A percentile compares a stretch with the other conserved stretches of the same genome.
Conservation (phyloP, 345 rosid species). For the Brassica incana region DNA sequence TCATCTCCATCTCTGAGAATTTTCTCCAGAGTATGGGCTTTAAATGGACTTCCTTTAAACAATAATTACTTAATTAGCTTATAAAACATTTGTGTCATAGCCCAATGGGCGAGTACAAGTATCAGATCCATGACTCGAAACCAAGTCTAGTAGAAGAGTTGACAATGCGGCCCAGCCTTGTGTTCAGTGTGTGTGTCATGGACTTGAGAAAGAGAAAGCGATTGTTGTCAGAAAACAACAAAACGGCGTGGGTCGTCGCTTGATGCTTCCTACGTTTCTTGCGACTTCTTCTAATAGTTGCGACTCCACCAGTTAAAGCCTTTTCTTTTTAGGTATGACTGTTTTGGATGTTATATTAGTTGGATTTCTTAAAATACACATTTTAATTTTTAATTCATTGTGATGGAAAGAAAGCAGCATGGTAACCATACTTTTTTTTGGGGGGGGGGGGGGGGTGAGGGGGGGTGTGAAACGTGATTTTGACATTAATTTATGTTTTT, state of each 20-base stretch:
- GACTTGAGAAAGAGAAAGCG: constrained; percentile 1
- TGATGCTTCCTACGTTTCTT: constrained; percentile 8
- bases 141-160: constrained; percentile 26
- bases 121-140: neutral
- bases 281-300: neutral
- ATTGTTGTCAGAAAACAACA: constrained; percentile 16
- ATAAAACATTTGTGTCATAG: neutral
- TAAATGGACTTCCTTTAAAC: neutral
- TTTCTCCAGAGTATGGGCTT: neutral
- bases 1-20: no score
- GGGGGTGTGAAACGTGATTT: neutral
- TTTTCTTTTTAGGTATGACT: neutral
- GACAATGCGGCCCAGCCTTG: constrained; percentile 21
- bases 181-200: constrained; percentile 2
- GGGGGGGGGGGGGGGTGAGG: no score
- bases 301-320: constrained; percentile 2
- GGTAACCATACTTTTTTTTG: neutral
- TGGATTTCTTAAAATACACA: neutral
- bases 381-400: neutral
- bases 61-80: neutral
- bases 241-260: constrained; percentile 14
- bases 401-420: neutral
- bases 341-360: neutral
- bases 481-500: neutral
- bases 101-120: neutral